phyloP scores from a whole-genome alignment of 1,284 basidiomycete genomes.

The Ceratobasidium sp. region DNA sequence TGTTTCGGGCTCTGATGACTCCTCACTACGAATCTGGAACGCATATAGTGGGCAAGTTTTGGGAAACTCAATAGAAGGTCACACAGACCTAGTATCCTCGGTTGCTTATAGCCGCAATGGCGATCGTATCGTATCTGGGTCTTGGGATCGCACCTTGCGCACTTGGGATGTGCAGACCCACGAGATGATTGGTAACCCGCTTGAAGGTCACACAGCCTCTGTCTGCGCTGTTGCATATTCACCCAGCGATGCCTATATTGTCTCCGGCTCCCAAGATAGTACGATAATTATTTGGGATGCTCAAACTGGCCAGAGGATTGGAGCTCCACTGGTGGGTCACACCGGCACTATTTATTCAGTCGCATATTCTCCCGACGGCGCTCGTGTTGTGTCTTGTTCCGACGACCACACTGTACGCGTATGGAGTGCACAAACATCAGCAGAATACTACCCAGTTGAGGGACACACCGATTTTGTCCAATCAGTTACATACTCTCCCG shows the following conservation, averaged over 20 bases:
- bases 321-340: constrained; percentile 1
- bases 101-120: background rate
- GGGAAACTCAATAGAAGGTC: background rate
- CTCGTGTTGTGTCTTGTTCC: too few species aligned
- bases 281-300: constrained; percentile 1
- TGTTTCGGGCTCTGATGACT: background rate
- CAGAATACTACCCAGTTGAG: too few species aligned
- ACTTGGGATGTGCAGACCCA: background rate
- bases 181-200: background rate
- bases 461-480: too few species aligned
- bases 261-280: background rate
- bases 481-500: too few species aligned
- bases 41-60: background rate
- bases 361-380: background rate
- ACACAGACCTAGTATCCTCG: background rate
- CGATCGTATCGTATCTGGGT: background rate
- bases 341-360: background rate
- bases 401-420: too few species aligned
- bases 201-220: background rate
- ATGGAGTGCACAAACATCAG: too few species aligned
- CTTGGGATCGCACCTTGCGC: background rate
- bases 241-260: background rate
- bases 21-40: background rate
- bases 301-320: background rate
- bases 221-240: background rate